A percentile compares a stretch with the other conserved stretches of the same genome.
These are phyloP conservation scores for Flaveria floridana DNA, from an alignment of 140 eudicot species.

Conservation along the genomic window DNA sequence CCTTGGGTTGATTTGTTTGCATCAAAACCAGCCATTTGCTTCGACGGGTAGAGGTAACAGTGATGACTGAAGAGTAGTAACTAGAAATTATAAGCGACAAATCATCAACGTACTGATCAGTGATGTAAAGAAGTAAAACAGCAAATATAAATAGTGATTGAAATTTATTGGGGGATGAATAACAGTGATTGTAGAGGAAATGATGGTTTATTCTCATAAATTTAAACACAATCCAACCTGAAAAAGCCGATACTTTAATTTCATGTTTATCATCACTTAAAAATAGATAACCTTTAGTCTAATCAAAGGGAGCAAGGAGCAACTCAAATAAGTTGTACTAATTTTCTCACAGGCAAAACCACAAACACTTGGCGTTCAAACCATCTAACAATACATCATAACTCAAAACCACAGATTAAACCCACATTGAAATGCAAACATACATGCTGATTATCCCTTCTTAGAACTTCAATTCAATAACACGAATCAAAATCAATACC, in stretches of 20 bases:
- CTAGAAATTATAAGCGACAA: not conserved
- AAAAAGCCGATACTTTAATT: not conserved
- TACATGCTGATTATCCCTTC: not conserved
- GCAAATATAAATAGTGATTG: not conserved
- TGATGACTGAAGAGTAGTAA: not conserved
- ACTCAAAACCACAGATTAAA: not conserved
- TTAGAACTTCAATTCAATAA: not conserved
- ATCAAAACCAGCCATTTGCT: not conserved
- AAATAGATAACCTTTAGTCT: not conserved
- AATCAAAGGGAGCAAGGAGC: not conserved
- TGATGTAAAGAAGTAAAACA: not conserved
- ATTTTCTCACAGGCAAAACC: slow-evolving; percentile 1
- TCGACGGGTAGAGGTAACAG: not conserved
- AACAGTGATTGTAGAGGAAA: not conserved
- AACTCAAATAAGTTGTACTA: not conserved
- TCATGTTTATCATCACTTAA: not conserved
- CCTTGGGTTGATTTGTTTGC: slow-evolving; percentile 5
- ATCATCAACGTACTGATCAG: not conserved
- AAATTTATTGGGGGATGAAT: not conserved
- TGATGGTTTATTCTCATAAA: not conserved
- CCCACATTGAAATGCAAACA: not conserved
- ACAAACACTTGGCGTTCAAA: slow-evolving; percentile 20
- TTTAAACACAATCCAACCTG: not conserved
- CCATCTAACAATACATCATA: not conserved
- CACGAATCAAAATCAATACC: too few relatives aligned